phyloP scores from a whole-genome alignment of 805 yeast species.

The Blastobotrys attinorum region DNA sequence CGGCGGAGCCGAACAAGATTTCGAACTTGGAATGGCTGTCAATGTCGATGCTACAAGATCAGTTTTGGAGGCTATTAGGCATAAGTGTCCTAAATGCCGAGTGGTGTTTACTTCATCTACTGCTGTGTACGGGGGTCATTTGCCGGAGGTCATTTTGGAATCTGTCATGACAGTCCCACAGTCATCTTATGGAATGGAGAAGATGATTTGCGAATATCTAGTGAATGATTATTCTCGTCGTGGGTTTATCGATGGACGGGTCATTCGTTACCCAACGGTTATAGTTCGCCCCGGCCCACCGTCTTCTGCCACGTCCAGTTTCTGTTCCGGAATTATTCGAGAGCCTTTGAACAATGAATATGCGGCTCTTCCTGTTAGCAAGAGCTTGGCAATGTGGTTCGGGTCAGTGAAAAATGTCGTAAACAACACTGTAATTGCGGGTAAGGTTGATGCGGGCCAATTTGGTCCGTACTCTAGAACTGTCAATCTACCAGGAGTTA shows the following conservation, averaged over 20 bases:
- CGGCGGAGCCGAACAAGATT: slow-evolving; percentile 21
- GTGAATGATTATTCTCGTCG: slow-evolving; percentile 20
- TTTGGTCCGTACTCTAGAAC: slow-evolving; percentile 12
- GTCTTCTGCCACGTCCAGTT: slow-evolving; percentile 20
- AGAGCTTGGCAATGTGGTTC: slow-evolving; percentile 15
- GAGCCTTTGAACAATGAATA: slow-evolving; percentile 17
- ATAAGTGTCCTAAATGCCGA: slow-evolving; percentile 8
- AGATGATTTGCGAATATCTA: slow-evolving; percentile 17
- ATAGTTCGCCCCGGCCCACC: slow-evolving; percentile 22
- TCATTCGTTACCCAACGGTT: slow-evolving; percentile 15
- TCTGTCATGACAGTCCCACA: slow-evolving; percentile 19
- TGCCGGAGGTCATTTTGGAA: slow-evolving; percentile 18
- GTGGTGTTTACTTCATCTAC: slow-evolving; percentile 19
- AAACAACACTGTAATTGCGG: slow-evolving; percentile 15
- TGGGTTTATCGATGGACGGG: slow-evolving; percentile 19
- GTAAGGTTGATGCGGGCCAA: slow-evolving; percentile 7
- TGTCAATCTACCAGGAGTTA: slow-evolving; percentile 20
- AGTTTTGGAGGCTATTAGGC: slow-evolving; percentile 16
- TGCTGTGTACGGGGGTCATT: slow-evolving; percentile 21
- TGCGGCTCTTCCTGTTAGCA: slow-evolving; percentile 17
- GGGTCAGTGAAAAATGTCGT: slow-evolving; percentile 16
- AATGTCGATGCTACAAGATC: slow-evolving; percentile 20
- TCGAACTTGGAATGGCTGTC: slow-evolving; percentile 21
- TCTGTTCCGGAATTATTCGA: slow-evolving; percentile 21
- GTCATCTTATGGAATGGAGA: slow-evolving; percentile 23